Percentiles rank a stretch among this genome's conserved stretches.
Conservation (phyloP, 179 eudicot species). For the Corrigiola litoralis region DNA sequence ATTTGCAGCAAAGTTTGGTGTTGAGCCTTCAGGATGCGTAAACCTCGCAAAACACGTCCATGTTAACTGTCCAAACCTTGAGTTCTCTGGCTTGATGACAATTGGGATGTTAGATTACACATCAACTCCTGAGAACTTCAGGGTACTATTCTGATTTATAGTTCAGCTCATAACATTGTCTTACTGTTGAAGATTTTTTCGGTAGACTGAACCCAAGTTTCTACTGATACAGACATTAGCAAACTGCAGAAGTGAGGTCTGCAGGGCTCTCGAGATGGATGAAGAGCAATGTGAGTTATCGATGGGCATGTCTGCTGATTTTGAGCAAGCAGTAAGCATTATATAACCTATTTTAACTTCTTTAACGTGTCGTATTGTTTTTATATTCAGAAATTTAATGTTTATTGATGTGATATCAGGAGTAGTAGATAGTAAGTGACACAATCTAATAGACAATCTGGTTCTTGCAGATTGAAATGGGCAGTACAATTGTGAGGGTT, state of each 20-base stretch:
- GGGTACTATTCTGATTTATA: constrained; percentile 35
- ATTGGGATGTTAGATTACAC: constrained; percentile 96
- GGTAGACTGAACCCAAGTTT: constrained; percentile 12
- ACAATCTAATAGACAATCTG: not conserved
- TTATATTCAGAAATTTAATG: too few species aligned
- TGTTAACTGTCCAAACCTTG: constrained; percentile 76
- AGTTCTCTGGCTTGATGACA: constrained; percentile 91
- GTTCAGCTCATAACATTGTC: not conserved
- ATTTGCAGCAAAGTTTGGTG: constrained; percentile 84
- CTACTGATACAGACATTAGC: constrained; percentile 52
- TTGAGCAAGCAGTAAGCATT: constrained; percentile 85
- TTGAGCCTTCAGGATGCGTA: constrained; percentile 79
- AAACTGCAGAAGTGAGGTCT: constrained; percentile 74
- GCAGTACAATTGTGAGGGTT: constrained; percentile 86
- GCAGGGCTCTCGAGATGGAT: constrained; percentile 65
- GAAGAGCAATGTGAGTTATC: constrained; percentile 91
- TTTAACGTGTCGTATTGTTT: not conserved
- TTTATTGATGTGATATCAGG: too few species aligned
- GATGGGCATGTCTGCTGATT: constrained; percentile 99
- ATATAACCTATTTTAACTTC: not conserved
- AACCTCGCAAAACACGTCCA: constrained; percentile 82
- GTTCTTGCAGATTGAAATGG: constrained; percentile 84
- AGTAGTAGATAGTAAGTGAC: not conserved
- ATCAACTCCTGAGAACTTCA: constrained; percentile 94
- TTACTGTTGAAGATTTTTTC: not conserved